Conservation (phyloP, 2,329 filamentous ascomycete species). For the Coleophoma eucalyptorum region DNA sequence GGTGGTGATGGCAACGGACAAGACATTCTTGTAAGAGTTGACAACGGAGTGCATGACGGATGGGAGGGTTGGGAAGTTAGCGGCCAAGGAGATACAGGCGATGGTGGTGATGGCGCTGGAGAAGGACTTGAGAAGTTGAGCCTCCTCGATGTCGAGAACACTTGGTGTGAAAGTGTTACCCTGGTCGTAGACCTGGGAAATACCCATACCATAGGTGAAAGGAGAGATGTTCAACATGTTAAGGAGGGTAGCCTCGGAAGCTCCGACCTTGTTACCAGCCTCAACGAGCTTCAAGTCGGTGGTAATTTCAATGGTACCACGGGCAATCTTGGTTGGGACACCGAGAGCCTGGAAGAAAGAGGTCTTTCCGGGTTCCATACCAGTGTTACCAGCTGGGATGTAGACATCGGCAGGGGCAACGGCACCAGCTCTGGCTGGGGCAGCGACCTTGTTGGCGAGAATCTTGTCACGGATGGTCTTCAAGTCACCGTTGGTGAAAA, state of each 20-base stretch:
- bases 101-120: slow-evolving; percentile 79
- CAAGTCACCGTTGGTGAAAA: slow-evolving; percentile 98
- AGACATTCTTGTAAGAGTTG: slow-evolving; percentile 97
- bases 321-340: slow-evolving; percentile 99
- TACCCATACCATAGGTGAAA: slow-evolving; percentile 98
- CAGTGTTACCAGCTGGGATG: slow-evolving; percentile 97
- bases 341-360: slow-evolving; percentile 99
- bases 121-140: slow-evolving; percentile 86
- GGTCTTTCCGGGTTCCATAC: slow-evolving; percentile 99
- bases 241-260: slow-evolving; percentile 96
- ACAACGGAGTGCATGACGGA: slow-evolving; percentile 94
- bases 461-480: slow-evolving; percentile 93
- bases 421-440: slow-evolving; percentile 96
- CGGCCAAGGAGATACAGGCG: slow-evolving; percentile 83
- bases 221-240: slow-evolving; percentile 99
- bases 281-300: slow-evolving; percentile 97
- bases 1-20: slow-evolving; percentile 85
- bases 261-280: slow-evolving; percentile 88
- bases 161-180: slow-evolving; percentile 85
- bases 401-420: slow-evolving; percentile 90
- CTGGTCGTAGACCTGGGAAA: slow-evolving; percentile 94
- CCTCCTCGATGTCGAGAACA: slow-evolving; percentile 92
- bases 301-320: slow-evolving; percentile 99
- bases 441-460: slow-evolving; percentile 93
- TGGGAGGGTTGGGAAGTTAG: slow-evolving; percentile 93